phyloP scores from a whole-genome alignment of 306 rosid genomes.

The Prunus salicina region DNA sequence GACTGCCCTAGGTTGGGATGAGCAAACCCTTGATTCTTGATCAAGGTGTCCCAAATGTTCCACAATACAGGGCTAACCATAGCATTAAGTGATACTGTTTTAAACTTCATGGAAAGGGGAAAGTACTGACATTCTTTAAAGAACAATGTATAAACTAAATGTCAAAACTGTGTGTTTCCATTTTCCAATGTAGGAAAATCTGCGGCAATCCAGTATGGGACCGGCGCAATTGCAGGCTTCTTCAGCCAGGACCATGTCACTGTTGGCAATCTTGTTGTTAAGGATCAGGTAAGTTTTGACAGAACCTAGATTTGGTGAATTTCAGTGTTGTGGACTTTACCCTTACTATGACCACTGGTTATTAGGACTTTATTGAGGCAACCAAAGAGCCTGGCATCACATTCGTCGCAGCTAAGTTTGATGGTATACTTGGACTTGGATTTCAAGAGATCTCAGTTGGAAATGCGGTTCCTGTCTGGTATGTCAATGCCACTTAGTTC shows the following conservation, averaged over 20 bases:
- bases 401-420: slow-evolving; percentile 43
- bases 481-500: slow-evolving; percentile 12
- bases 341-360: neutral
- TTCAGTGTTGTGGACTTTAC: neutral
- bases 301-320: slow-evolving; percentile 14
- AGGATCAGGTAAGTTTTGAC: slow-evolving; percentile 37
- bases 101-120: neutral
- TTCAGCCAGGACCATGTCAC: slow-evolving; percentile 44
- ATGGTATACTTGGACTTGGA: slow-evolving; percentile 50
- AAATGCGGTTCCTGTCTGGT: slow-evolving; percentile 48
- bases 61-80: too few species aligned
- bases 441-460: slow-evolving; percentile 48
- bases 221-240: slow-evolving; percentile 57
- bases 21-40: neutral
- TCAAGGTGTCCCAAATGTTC: neutral
- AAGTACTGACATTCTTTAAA: slow-evolving; percentile 14
- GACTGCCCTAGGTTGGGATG: neutral
- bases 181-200: slow-evolving; percentile 34
- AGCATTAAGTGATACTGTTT: neutral
- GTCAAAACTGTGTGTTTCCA: neutral
- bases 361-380: slow-evolving; percentile 57
- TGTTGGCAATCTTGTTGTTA: slow-evolving; percentile 43
- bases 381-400: slow-evolving; percentile 52
- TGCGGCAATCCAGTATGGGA: slow-evolving; percentile 48
- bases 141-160: slow-evolving; percentile 7